Evolutionary conservation across 352 stramenopile species (phyloP).

Genomic region (Pythium brachiatum): DNA sequence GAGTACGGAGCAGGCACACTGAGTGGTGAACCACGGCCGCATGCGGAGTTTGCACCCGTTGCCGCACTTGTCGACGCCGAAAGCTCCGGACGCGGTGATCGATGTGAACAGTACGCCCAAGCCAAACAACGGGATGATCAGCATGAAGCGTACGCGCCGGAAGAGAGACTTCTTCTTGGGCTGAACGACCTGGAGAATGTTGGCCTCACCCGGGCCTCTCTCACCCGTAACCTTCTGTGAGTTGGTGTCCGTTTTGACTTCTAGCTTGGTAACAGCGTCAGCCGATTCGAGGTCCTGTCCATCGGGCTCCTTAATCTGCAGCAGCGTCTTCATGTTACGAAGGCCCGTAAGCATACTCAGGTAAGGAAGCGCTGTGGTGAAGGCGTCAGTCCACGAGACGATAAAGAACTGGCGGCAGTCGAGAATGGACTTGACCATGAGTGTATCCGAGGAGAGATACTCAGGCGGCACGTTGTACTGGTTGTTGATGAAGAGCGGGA

Average conservation of each 20-base stretch:
- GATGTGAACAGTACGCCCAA: slow-evolving; percentile 34
- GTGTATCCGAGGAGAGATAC: slow-evolving; percentile 24
- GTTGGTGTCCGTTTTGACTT: neutral
- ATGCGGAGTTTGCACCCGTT: slow-evolving; percentile 41
- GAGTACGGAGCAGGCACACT: slow-evolving; percentile 43
- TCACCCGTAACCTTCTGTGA: neutral
- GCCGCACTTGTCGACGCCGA: slow-evolving; percentile 27
- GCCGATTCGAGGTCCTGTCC: neutral
- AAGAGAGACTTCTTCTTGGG: neutral
- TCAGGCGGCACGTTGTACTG: slow-evolving; percentile 17
- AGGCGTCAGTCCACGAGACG: slow-evolving; percentile 19
- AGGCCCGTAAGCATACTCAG: slow-evolving; percentile 31
- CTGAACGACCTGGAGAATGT: neutral
- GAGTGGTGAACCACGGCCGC: slow-evolving; percentile 38
- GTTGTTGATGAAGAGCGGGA: slow-evolving; percentile 22
- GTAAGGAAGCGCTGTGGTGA: slow-evolving; percentile 30
- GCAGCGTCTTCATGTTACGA: slow-evolving; percentile 29
- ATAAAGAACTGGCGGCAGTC: slow-evolving; percentile 35
- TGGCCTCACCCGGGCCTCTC: neutral
- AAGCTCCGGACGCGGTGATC: slow-evolving; percentile 28
- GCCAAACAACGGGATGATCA: slow-evolving; percentile 29
- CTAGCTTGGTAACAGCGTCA: neutral
- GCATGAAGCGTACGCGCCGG: neutral
- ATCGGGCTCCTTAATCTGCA: slow-evolving; percentile 6
- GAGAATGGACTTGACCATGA: slow-evolving; percentile 21